Conservation (phyloP, 1,139 yeast genomes). For the Pichiaceae sp. region DNA sequence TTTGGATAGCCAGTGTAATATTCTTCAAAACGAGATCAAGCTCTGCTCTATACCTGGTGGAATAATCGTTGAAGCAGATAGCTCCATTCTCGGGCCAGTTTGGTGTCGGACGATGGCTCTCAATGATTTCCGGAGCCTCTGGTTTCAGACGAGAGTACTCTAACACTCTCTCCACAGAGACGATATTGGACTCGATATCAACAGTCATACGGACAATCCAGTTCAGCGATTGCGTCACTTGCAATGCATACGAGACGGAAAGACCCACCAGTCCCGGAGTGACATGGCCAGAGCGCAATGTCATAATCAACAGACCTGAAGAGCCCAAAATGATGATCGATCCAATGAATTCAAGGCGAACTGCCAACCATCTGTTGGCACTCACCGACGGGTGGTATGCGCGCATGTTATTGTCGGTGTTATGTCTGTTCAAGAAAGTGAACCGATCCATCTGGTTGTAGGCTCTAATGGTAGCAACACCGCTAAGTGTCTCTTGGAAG, state of each 20-base stretch:
- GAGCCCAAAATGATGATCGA: conserved; percentile 77
- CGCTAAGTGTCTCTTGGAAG: conserved; percentile 88
- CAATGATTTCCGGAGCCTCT: conserved; percentile 75
- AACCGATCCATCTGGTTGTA: conserved; percentile 71
- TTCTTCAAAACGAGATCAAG: conserved; percentile 70
- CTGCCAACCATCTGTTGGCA: conserved; percentile 97
- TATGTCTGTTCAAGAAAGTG: conserved; percentile 57
- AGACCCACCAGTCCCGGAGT: conserved; percentile 89
- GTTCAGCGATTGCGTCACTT: conserved; percentile 82
- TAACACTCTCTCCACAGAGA: conserved; percentile 85
- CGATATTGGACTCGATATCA: conserved; percentile 95
- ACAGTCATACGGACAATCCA: conserved; percentile 98
- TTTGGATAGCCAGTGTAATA: conserved; percentile 55
- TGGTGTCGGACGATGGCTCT: conserved; percentile 54
- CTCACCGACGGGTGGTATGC: conserved; percentile 87
- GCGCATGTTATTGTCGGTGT: conserved; percentile 75
- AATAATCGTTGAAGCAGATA: conserved; percentile 60
- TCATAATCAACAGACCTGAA: conserved; percentile 68
- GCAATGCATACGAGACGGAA: conserved; percentile 83
- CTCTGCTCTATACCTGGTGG: conserved; percentile 77
- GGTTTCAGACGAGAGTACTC: conserved; percentile 68
- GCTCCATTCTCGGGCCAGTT: conserved; percentile 76
- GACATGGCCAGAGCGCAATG: conserved; percentile 56
- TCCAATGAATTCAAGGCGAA: conserved; percentile 84
- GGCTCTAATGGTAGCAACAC: conserved; percentile 83